Conservation (phyloP, 1,139 yeast species). For the Geotrichum citri-aurantii region DNA sequence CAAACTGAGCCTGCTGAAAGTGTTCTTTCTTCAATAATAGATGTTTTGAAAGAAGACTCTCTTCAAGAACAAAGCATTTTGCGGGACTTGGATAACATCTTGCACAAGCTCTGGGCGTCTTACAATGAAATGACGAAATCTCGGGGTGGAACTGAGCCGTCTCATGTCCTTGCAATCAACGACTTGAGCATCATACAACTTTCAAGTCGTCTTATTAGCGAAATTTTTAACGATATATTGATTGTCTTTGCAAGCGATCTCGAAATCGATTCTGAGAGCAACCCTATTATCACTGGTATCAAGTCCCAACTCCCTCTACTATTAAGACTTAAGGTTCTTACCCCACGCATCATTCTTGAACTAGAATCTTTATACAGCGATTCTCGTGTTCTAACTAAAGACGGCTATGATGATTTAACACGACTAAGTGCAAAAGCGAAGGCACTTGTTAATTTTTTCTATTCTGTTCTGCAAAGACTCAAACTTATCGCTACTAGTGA, state of each 20-base stretch:
- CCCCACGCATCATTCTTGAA: conserved; percentile 15
- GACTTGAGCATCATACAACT: conserved; percentile 16
- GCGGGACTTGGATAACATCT: conserved; percentile 12
- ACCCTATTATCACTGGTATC: conserved; percentile 9
- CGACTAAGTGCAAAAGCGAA: conserved; percentile 8
- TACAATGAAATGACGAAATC: conserved; percentile 12
- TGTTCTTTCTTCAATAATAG: conserved; percentile 19
- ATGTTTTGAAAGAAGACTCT: conserved; percentile 17
- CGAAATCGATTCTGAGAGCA: background rate
- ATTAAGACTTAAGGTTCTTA: conserved; percentile 11
- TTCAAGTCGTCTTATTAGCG: conserved; percentile 9
- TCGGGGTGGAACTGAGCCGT: conserved; percentile 8
- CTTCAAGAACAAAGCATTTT: conserved; percentile 12
- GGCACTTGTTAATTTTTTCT: conserved; percentile 8
- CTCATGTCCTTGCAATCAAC: conserved; percentile 11
- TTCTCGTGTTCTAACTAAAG: background rate
- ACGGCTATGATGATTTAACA: conserved; percentile 8
- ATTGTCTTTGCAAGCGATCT: background rate
- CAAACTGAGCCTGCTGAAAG: conserved; percentile 20
- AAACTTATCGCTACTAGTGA: background rate
- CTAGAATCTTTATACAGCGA: conserved; percentile 9
- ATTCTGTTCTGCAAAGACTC: conserved; percentile 7
- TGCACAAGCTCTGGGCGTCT: conserved; percentile 15
- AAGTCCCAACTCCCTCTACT: conserved; percentile 6
- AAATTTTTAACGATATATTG: conserved; percentile 7